These are phyloP conservation scores for Lotmaria passim DNA, from an alignment of 208 protist species.

Conservation along the genomic window DNA sequence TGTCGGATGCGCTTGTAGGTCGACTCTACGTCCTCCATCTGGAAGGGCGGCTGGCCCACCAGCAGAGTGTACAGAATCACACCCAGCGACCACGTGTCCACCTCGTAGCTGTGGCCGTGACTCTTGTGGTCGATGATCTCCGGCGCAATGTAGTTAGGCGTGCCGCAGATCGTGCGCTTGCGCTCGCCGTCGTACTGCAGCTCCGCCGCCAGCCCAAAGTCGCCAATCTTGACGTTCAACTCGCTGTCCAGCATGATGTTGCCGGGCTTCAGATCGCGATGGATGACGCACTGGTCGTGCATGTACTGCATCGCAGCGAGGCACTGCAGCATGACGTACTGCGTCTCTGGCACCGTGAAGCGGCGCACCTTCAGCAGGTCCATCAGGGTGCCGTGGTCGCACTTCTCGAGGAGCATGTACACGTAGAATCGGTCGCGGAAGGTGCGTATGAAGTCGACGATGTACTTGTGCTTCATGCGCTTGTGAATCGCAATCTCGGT, in stretches of 20 bases:
- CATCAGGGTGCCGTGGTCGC: conserved; percentile 95
- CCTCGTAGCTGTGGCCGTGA: conserved; percentile 96
- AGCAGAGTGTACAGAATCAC: conserved; percentile 98
- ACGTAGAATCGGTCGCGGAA: conserved; percentile 97
- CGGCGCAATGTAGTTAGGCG: conserved; percentile 97
- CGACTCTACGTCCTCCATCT: conserved; percentile 95
- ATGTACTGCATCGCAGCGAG: conserved; percentile 95
- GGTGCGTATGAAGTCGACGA: conserved; percentile 96
- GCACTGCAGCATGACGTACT: conserved; percentile 95
- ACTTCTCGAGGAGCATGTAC: conserved; percentile 99
- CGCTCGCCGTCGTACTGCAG: conserved; percentile 92
- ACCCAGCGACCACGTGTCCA: conserved; percentile 98
- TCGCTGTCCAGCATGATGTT: conserved; percentile 95
- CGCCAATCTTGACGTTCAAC: conserved; percentile 94
- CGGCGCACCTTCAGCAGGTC: conserved; percentile 94
- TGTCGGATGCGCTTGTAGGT: conserved; percentile 96
- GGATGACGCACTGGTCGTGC: conserved; percentile 95
- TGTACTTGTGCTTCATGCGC: conserved; percentile 94
- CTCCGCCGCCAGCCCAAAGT: conserved; percentile 95
- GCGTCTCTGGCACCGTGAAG: conserved; percentile 93
- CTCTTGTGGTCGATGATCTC: conserved; percentile 89
- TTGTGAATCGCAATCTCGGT: conserved; percentile 98
- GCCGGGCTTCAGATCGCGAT: conserved; percentile 97
- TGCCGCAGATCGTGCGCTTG: conserved; percentile 96
- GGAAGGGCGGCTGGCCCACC: conserved; percentile 98